Evolutionary conservation across 805 yeast genomes (phyloP).

Genomic region (Candida andamanensis): DNA sequence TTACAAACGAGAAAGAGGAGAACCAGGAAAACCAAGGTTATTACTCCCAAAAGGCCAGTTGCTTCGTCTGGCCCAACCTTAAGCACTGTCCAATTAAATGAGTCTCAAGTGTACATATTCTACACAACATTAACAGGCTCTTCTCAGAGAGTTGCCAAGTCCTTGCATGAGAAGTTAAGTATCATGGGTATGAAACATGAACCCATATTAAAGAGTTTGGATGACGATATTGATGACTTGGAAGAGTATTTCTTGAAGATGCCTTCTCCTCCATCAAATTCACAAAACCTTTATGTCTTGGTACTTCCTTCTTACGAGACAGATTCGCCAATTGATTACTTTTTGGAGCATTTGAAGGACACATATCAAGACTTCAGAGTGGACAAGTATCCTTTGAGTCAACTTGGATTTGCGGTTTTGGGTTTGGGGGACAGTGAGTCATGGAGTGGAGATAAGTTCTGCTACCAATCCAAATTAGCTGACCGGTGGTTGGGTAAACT

Average conservation of each 20-base stretch:
- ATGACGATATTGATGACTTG: slow-evolving; percentile 75
- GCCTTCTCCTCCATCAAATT: slow-evolving; percentile 45
- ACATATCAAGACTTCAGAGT: slow-evolving; percentile 81
- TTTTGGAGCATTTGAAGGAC: slow-evolving; percentile 73
- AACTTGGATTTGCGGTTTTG: slow-evolving; percentile 76
- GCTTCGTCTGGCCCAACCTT: slow-evolving; percentile 35
- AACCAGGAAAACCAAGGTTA: slow-evolving; percentile 13
- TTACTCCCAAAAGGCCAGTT: slow-evolving; percentile 36
- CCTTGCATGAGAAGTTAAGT: slow-evolving; percentile 37
- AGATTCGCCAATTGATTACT: slow-evolving; percentile 87
- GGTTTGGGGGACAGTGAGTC: slow-evolving; percentile 87
- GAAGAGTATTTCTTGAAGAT: slow-evolving; percentile 75
- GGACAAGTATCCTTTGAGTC: slow-evolving; percentile 71
- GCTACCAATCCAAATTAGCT: slow-evolving; percentile 75
- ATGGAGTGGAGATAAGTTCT: slow-evolving; percentile 65
- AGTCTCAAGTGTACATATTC: slow-evolving; percentile 61
- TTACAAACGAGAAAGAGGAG: slow-evolving; percentile 14
- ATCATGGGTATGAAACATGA: slow-evolving; percentile 20
- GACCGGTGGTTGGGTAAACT: slow-evolving; percentile 74
- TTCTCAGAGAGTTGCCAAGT: slow-evolving; percentile 62
- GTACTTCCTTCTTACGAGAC: slow-evolving; percentile 89
- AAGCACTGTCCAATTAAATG: slow-evolving; percentile 38
- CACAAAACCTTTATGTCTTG: slow-evolving; percentile 56
- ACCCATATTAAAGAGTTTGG: slow-evolving; percentile 62
- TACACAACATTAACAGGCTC: slow-evolving; percentile 87